A percentile compares a stretch with the other conserved stretches of the same genome.
phyloP scores from a whole-genome alignment of 2,329 filamentous ascomycete genomes.

The Talaromyces sp. region DNA sequence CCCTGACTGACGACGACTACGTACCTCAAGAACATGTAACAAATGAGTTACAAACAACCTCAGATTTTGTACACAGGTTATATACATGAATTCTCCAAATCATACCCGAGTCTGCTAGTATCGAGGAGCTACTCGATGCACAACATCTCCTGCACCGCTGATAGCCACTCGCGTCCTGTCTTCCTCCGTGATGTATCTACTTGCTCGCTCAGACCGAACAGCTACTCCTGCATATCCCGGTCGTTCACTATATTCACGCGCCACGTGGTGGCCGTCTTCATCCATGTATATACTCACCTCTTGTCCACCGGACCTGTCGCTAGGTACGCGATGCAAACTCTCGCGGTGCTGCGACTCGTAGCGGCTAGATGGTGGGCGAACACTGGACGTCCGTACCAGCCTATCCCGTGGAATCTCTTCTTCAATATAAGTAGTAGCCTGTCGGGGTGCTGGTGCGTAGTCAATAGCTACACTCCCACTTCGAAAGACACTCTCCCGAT shows the following conservation, averaged over 20 bases:
- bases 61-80: neutral
- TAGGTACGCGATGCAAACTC: slow-evolving; percentile 38
- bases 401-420: slow-evolving; percentile 62
- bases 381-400: slow-evolving; percentile 54
- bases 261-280: slow-evolving; percentile 34
- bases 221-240: slow-evolving; percentile 36
- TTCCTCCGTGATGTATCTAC: slow-evolving; percentile 37
- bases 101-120: slow-evolving; percentile 26
- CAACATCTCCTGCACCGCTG: slow-evolving; percentile 29
- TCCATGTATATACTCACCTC: slow-evolving; percentile 44
- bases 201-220: slow-evolving; percentile 30
- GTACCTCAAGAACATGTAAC: neutral
- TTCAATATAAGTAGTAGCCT: slow-evolving; percentile 51
- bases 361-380: slow-evolving; percentile 50
- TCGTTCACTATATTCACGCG: slow-evolving; percentile 49
- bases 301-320: slow-evolving; percentile 41
- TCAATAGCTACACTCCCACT: slow-evolving; percentile 42
- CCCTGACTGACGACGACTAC: neutral
- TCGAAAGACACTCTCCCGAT: slow-evolving; percentile 35
- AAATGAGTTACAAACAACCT: neutral
- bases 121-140: slow-evolving; percentile 33
- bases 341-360: slow-evolving; percentile 42
- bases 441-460: slow-evolving; percentile 33
- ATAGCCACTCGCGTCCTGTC: slow-evolving; percentile 31
- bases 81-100: slow-evolving; percentile 2